phyloP scores from a whole-genome alignment of 2,329 filamentous ascomycete genomes.

The Colletotrichum australisinense region DNA sequence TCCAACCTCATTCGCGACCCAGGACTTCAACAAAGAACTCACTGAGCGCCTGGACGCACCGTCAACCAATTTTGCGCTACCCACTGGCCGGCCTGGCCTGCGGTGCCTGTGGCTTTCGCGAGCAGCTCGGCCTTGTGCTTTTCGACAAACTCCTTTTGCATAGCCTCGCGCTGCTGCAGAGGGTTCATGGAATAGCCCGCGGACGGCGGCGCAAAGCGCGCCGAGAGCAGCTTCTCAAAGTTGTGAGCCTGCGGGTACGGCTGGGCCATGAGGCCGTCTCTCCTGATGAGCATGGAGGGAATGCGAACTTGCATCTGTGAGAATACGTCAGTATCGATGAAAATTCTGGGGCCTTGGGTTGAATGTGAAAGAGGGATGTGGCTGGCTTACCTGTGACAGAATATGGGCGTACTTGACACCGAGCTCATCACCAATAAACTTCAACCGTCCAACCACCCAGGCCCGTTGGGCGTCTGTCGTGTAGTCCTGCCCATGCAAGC shows the following conservation, averaged over 20 bases:
- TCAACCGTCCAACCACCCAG: constrained; percentile 66
- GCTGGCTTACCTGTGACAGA: constrained; percentile 59
- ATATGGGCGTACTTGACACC: constrained; percentile 70
- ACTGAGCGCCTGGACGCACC: constrained; percentile 30
- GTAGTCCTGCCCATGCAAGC: constrained; percentile 67
- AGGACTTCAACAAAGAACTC: not conserved
- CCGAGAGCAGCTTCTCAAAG: constrained; percentile 58
- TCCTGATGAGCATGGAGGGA: constrained; percentile 71
- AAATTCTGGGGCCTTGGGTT: not conserved
- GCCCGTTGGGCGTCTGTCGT: constrained; percentile 67
- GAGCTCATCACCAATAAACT: constrained; percentile 65
- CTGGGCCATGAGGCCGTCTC: constrained; percentile 61
- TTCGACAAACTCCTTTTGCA: constrained; percentile 58
- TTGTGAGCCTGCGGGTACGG: constrained; percentile 55
- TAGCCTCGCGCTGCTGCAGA: constrained; percentile 59
- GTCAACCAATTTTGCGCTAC: constrained; percentile 52
- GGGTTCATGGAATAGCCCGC: constrained; percentile 53
- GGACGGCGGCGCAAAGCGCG: constrained; percentile 47
- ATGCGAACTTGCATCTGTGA: constrained; percentile 66
- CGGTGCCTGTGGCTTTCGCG: constrained; percentile 50
- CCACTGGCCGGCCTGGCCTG: constrained; percentile 50
- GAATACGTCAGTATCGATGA: constrained; percentile 8
- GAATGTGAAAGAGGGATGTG: not conserved
- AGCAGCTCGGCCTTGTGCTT: constrained; percentile 55
- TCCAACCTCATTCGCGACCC: not conserved